Conservation (phyloP, 108 stramenopile genomes). For the Fragilariopsis cylindrus region DNA sequence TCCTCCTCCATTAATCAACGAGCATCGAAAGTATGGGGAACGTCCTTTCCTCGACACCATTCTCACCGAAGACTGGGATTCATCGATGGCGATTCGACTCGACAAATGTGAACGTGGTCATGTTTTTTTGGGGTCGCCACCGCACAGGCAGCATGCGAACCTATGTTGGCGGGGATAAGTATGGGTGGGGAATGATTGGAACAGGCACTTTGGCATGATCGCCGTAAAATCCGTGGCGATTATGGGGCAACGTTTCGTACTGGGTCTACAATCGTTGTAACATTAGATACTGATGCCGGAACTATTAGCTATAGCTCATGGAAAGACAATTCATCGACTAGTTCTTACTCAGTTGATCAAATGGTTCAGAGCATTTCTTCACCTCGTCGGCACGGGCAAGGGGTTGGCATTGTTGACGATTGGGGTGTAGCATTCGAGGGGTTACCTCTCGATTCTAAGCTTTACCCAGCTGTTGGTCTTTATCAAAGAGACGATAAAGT, state of each 20-base stretch:
- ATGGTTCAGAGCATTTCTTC: conserved; percentile 34
- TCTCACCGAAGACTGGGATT: conserved; percentile 72
- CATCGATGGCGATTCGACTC: conserved; percentile 81
- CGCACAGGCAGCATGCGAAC: conserved; percentile 83
- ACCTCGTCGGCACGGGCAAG: conserved; percentile 33
- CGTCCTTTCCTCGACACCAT: conserved; percentile 66
- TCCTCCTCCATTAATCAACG: conserved; percentile 72
- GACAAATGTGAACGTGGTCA: conserved; percentile 93
- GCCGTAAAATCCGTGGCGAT: conserved; percentile 79
- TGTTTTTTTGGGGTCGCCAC: conserved; percentile 96
- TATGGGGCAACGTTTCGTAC: conserved; percentile 80
- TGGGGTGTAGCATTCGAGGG: conserved; percentile 90
- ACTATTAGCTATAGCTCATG: conserved; percentile 79
- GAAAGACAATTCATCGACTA: conserved; percentile 51
- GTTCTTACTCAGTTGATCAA: conserved; percentile 46
- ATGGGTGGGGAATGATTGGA: conserved; percentile 97
- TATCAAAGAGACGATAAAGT: conserved; percentile 83
- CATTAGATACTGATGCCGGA: conserved; percentile 81
- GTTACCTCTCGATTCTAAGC: conserved; percentile 69
- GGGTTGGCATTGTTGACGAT: conserved; percentile 63
- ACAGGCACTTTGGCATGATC: conserved; percentile 96
- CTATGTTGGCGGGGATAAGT: conserved; percentile 96
- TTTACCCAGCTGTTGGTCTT: conserved; percentile 85
- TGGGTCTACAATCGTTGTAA: conserved; percentile 74
- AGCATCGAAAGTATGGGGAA: conserved; percentile 86